Evolutionary conservation across 805 yeast species (phyloP), one percentile per base, ranked within the genome.

Genomic region (Schwanniomyces occidentalis): DNA sequence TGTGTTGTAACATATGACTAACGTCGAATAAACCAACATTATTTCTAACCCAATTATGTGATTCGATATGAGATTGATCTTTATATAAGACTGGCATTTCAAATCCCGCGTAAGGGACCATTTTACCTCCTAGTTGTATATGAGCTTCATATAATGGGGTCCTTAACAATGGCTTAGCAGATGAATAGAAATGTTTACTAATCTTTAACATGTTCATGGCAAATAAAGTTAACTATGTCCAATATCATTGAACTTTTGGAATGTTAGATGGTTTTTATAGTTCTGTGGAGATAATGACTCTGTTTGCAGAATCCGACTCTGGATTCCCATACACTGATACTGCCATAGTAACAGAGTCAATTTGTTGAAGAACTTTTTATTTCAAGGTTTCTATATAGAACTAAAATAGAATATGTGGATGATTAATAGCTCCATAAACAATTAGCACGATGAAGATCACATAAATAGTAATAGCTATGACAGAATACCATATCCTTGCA

Each of bases 81-180:
- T 78, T 74, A 68, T 90, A 93, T 19, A 88, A 62, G 7, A 93
- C 89, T 2, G 99, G 99, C 97, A 93, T 91, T 30, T 82, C 77
- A 53, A 77, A 93, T n/a, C 96, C 96, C 12, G 98, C 98, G 63
- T 86, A 93, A 28, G 95, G 95, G 4, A 90, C 98, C 82, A 93
- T 82, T 37, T 85, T 89, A 9, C 89, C 99, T 5, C 89, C 91
- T 29, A 79, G 68, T 37, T 76, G 75, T 22, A 82, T 68, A 57
- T 93, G 97, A 16, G 88, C 71, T 38, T 84, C 88, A 57, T 83
- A 79, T 25, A 93, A 69, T 4, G 98, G 95, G 1, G 98, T 93
- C 47, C 69, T 77, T 45, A 75, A 68, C 39, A 73, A 56, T 9
- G 30, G 19, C 4, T 64, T 49, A 2, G 31, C 32, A 6, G 56